Conservation (phyloP, 257 asterid species). For the Gardenia jasminoides region DNA sequence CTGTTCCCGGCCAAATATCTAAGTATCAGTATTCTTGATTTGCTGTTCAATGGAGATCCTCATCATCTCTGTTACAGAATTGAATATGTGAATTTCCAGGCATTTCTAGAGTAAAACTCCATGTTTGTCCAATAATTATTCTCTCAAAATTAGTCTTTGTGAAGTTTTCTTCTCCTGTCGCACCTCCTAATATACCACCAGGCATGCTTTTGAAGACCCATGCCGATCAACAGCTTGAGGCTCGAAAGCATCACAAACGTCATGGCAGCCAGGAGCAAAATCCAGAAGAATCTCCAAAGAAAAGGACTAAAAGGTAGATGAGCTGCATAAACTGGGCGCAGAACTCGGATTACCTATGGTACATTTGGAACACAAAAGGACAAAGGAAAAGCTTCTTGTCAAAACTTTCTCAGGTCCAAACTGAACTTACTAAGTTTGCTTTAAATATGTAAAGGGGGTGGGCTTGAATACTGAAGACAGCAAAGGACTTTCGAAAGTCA, state of each 20-base stretch:
- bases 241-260: constrained; percentile 91
- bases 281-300: constrained; percentile 82
- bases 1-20: no score
- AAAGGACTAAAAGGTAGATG: constrained; percentile 75
- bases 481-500: neutral
- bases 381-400: neutral
- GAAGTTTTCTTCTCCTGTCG: constrained; percentile 62
- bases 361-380: neutral
- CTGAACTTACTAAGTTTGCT: neutral
- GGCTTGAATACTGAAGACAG: neutral
- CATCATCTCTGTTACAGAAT: no score
- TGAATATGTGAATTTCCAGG: neutral
- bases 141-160: constrained; percentile 46
- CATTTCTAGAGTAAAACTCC: neutral
- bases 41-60: no score
- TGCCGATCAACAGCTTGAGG: constrained; percentile 80
- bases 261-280: constrained; percentile 50
- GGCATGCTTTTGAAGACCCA: constrained; percentile 79
- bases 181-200: constrained; percentile 84
- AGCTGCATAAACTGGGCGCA: constrained; percentile 84
- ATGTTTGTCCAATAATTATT: neutral
- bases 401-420: neutral
- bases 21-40: no score
- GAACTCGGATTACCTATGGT: constrained; percentile 74
- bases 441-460: neutral